Evolutionary conservation across 2,329 filamentous ascomycete genomes (phyloP).

Genomic region (Helminthosporium solani): DNA sequence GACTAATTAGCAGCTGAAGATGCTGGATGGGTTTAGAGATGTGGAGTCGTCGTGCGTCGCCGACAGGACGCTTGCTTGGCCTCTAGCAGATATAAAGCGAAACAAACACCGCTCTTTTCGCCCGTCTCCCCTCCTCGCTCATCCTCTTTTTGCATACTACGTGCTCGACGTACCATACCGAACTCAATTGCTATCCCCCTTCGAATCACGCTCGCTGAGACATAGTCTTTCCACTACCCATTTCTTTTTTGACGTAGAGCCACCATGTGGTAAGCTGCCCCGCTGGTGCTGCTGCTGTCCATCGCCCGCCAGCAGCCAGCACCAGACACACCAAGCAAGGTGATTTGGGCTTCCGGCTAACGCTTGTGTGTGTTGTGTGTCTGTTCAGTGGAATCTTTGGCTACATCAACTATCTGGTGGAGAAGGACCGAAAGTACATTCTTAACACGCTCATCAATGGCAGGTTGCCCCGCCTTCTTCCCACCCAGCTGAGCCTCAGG

Average conservation of each 20-base stretch:
- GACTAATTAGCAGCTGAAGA: constrained; percentile 27
- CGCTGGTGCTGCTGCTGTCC: background rate
- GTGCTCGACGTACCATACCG: background rate
- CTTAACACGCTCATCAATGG: constrained; percentile 95
- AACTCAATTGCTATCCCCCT: constrained; percentile 16
- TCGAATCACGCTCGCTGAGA: constrained; percentile 14
- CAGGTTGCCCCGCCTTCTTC: constrained; percentile 49
- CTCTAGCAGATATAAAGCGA: constrained; percentile 36
- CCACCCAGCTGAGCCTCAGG: too few relatives aligned
- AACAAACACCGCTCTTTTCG: constrained; percentile 38
- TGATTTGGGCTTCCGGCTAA: background rate
- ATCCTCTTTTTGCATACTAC: constrained; percentile 13
- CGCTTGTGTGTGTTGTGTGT: too few relatives aligned
- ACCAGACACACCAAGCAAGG: background rate
- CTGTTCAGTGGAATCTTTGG: constrained; percentile 84
- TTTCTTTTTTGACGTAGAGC: constrained; percentile 27
- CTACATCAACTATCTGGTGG: constrained; percentile 98
- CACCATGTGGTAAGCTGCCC: constrained; percentile 43
- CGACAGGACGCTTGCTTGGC: constrained; percentile 26
- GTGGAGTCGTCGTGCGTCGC: constrained; percentile 22
- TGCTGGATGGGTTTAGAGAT: constrained; percentile 15
- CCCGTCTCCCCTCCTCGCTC: constrained; percentile 28
- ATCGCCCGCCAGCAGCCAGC: background rate
- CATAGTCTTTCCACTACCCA: too few relatives aligned
- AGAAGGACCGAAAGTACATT: constrained; percentile 97